Conservation (phyloP, 805 yeast species). For the Torulaspora gathmanii region DNA sequence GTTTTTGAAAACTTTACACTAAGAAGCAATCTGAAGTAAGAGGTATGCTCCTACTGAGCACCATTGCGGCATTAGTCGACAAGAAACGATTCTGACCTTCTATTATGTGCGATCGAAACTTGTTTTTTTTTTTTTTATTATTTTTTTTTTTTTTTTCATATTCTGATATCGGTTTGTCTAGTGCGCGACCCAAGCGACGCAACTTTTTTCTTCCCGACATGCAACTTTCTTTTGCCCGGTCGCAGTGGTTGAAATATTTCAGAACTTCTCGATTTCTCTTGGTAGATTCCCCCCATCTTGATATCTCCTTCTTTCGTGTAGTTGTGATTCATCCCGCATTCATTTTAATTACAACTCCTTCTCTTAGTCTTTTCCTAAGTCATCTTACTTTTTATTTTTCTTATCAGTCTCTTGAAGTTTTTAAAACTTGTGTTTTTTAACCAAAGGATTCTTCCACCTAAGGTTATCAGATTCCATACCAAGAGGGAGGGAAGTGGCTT, state of each 20-base stretch:
- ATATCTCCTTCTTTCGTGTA: slow-evolving; percentile 1
- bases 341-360: slow-evolving; percentile 1
- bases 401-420: not conserved
- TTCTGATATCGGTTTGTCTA: not conserved
- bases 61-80: not conserved
- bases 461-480: slow-evolving; percentile 8
- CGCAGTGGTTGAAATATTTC: slow-evolving; percentile 7
- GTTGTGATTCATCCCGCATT: slow-evolving; percentile 11
- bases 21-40: not conserved
- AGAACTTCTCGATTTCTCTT: slow-evolving; percentile 4
- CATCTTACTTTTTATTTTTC: not conserved
- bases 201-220: slow-evolving; percentile 5
- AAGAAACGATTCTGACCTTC: not conserved
- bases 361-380: not conserved
- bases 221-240: not conserved
- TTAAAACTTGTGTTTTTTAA: not conserved
- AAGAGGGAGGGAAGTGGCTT: slow-evolving; percentile 7
- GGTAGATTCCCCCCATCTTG: not conserved
- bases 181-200: slow-evolving; percentile 12
- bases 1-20: not conserved
- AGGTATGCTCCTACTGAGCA: too few species aligned
- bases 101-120: too few species aligned
- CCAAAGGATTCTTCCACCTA: not conserved
- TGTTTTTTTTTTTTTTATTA: not conserved
- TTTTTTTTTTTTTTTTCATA: not conserved